These are phyloP conservation scores for Meyerozyma sp. DNA, from an alignment of 1,139 yeast species.

Conservation along the genomic window DNA sequence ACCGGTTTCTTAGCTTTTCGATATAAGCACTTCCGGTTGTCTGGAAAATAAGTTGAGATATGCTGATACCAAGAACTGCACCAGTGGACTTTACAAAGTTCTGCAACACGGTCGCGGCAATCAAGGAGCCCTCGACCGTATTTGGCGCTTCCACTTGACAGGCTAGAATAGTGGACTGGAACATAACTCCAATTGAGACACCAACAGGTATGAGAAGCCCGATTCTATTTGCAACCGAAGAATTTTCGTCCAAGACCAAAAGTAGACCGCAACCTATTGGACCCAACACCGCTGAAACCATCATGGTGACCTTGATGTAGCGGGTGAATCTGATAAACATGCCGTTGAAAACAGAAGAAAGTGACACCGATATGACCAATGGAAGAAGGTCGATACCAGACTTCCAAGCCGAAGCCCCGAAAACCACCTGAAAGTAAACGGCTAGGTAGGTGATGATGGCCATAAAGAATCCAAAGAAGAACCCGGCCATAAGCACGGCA, in stretches of 20 bases:
- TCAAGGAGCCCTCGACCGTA: conserved; percentile 41
- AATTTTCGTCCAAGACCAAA: conserved; percentile 31
- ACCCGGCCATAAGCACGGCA: conserved; percentile 32
- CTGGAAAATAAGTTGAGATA: conserved; percentile 44
- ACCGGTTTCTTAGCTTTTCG: conserved; percentile 8
- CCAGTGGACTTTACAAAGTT: conserved; percentile 45
- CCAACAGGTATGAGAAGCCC: conserved; percentile 55
- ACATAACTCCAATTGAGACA: conserved; percentile 46
- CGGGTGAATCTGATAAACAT: conserved; percentile 41
- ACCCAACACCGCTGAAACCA: conserved; percentile 38
- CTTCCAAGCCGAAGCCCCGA: conserved; percentile 42
- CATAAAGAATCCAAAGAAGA: conserved; percentile 43
- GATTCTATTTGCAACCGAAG: conserved; percentile 34
- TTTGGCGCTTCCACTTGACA: conserved; percentile 55
- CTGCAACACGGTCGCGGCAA: conserved; percentile 44
- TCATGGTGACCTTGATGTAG: conserved; percentile 41
- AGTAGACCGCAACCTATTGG: conserved; percentile 52
- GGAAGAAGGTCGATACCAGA: conserved; percentile 60
- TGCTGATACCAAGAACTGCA: conserved; percentile 42
- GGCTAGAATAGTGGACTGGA: conserved; percentile 49
- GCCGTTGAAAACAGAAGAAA: conserved; percentile 45
- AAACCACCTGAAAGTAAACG: conserved; percentile 52
- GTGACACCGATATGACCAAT: conserved; percentile 44
- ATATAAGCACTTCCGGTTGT: conserved; percentile 22
- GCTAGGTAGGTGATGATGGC: conserved; percentile 40